Evolutionary conservation across 2,329 filamentous ascomycete species (phyloP), one percentile per base, ranked within the genome.

Genomic region (Xylariaceae sp.): DNA sequence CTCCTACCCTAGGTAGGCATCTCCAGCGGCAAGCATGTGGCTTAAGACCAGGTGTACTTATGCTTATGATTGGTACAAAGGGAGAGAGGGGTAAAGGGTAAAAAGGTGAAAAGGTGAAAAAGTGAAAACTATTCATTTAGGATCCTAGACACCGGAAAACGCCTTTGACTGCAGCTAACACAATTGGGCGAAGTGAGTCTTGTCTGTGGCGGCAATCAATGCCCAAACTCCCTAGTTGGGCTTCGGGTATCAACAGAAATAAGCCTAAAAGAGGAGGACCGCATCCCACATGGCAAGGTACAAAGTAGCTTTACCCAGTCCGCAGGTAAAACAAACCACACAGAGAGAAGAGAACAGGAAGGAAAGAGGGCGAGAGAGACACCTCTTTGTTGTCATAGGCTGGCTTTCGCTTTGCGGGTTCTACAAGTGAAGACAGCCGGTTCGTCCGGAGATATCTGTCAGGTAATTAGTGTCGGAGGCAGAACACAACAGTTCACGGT

Each of bases 191-290:
- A 29, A 31, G 35, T 32, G 49, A 46, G 40, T 47, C 41, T 45
- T 35, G 46, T 52, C 45, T 54, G 45, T 54, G 58, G 53, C 51
- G 50, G 43, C 42, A 47, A 50, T 54, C 53, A 49, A 53, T 55
- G 55, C 61, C 65, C 64, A 63, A 67, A 9, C 63, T 58, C 64
- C 64, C 62, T 57, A 65, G 60, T 66, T 53, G 59, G 61, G 57
- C 56, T 56, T 67, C 67, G 64, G 66, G 66, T 67, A 67, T 56
- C 66, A 68, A 68, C 63, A 60, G 60, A 47, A 56, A 53, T 44
- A 54, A 45, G 7, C 55, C 44, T 54, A 50, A 53, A 59, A 44
- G 12, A 8, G 35, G 35, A 41, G 4, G 12, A 27, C 39, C 39
- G 19, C 19, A 41, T n/a, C 39, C 39, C 4, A 37, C 19, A 19